phyloP scores from a whole-genome alignment of 129 eudicot genomes.

The Flaveria ramosissima region DNA sequence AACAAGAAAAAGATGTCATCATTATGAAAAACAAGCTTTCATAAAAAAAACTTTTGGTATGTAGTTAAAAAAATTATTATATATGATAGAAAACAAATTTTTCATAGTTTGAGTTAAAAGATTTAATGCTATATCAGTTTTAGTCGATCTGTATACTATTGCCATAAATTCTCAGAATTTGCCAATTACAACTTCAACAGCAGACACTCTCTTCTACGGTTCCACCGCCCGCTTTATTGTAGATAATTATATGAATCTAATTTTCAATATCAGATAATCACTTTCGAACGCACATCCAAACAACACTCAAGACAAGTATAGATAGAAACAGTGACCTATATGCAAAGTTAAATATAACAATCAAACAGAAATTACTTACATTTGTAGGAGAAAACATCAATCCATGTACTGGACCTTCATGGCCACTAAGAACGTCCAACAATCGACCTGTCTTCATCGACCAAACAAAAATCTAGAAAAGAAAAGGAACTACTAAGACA shows the following conservation, averaged over 20 bases:
- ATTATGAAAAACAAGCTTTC: neutral
- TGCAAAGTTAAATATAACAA: neutral
- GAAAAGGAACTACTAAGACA: constrained; percentile 3
- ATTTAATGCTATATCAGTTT: neutral
- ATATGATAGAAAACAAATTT: neutral
- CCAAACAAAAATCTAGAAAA: constrained; percentile 87
- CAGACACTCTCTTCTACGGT: neutral
- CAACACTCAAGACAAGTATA: neutral
- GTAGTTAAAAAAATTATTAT: neutral
- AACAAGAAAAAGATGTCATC: neutral
- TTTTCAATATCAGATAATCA: neutral
- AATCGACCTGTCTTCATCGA: constrained; percentile 97
- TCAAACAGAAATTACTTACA: constrained; percentile 45
- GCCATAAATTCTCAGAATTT: neutral
- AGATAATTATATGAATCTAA: neutral
- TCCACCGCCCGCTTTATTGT: neutral
- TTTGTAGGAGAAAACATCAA: constrained; percentile 88
- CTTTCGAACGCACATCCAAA: neutral
- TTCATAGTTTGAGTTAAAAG: neutral
- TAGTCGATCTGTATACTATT: neutral
- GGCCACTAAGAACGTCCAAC: constrained; percentile 93
- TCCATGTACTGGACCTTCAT: constrained; percentile 99
- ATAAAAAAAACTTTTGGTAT: neutral
- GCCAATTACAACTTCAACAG: neutral
- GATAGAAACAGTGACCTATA: neutral